Conservation (phyloP, 257 asterid genomes). For the Primulina eburnea region DNA sequence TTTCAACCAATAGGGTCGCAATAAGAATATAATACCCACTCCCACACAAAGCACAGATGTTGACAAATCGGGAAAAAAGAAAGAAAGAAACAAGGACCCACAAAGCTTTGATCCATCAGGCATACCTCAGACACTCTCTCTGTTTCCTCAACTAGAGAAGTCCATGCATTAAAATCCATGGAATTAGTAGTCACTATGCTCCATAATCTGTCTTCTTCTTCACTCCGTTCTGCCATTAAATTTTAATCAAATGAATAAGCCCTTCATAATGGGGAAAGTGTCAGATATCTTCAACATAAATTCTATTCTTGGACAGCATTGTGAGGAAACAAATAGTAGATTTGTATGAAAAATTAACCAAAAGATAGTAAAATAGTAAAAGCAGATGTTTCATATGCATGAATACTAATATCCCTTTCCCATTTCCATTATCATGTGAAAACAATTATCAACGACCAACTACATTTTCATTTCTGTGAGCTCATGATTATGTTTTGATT, state of each 20-base stretch:
- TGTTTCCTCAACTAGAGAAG: constrained; percentile 87
- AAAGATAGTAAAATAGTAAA: constrained; percentile 13
- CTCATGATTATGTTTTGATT: background rate
- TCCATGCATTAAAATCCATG: constrained; percentile 89
- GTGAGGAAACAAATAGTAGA: background rate
- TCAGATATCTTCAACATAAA: background rate
- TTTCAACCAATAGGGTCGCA: background rate
- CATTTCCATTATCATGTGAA: background rate
- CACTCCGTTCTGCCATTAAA: constrained; percentile 57
- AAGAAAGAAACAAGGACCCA: constrained; percentile 8
- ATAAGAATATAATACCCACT: background rate
- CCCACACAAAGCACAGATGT: background rate
- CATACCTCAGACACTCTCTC: constrained; percentile 88
- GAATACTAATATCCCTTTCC: background rate
- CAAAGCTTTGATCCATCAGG: constrained; percentile 12
- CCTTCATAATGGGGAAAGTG: background rate
- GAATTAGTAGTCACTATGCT: constrained; percentile 85
- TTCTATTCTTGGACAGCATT: background rate
- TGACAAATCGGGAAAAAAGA: no score
- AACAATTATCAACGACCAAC: constrained; percentile 7
- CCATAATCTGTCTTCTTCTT: constrained; percentile 95
- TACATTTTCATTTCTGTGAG: background rate
- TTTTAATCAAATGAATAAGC: background rate
- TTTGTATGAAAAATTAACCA: background rate
- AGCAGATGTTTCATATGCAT: background rate